Evolutionary conservation across 1,139 yeast genomes (phyloP).

Genomic region (Taphrina deformans): DNA sequence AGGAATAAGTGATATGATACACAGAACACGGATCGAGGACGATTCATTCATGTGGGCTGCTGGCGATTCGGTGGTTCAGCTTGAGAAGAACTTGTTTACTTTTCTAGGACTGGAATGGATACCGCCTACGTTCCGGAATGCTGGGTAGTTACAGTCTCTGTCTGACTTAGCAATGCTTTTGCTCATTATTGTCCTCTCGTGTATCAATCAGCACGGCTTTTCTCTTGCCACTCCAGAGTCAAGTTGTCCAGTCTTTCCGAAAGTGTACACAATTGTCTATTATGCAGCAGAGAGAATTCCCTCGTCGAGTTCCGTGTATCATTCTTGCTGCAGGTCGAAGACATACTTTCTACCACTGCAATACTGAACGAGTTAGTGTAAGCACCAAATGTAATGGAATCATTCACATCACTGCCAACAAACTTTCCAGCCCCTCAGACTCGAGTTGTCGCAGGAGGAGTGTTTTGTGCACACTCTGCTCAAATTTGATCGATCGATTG

Average conservation of each 20-base stretch:
- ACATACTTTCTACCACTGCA: background rate
- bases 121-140: constrained; percentile 38
- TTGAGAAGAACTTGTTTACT: constrained; percentile 38
- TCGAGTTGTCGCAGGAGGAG: too few species aligned
- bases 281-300: background rate
- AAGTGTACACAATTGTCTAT: background rate
- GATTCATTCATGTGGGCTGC: constrained; percentile 21
- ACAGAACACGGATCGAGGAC: constrained; percentile 29
- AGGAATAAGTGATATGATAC: constrained; percentile 34
- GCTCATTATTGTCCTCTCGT: background rate
- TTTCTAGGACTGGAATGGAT: constrained; percentile 35
- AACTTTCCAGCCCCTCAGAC: too few species aligned
- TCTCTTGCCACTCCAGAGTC: background rate
- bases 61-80: constrained; percentile 32
- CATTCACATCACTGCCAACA: background rate
- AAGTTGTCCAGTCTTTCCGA: background rate
- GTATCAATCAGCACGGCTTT: background rate
- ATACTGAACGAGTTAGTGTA: constrained; percentile 23
- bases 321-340: background rate
- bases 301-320: constrained; percentile 2
- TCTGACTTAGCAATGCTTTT: too few species aligned
- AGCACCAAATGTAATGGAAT: too few species aligned
- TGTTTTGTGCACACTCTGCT: too few species aligned
- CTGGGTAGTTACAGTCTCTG: background rate
- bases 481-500: too few species aligned